Conservation (phyloP, 495 filamentous ascomycete species). For the Penicillium atrosanguineum region DNA sequence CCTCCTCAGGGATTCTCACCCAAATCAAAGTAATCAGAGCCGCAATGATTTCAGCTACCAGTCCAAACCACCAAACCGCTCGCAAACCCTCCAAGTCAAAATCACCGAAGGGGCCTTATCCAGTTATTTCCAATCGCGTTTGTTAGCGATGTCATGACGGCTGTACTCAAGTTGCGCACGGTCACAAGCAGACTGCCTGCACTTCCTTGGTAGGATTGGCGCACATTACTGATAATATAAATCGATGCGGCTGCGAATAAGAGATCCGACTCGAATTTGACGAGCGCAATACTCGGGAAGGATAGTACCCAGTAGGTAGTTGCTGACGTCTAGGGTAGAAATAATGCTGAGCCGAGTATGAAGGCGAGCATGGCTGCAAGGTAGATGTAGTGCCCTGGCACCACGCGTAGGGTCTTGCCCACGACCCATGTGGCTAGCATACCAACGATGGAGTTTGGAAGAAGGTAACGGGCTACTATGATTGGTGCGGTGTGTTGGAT, state of each 20-base stretch:
- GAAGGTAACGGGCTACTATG: slow-evolving; percentile 39
- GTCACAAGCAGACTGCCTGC: slow-evolving; percentile 36
- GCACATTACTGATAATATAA: slow-evolving; percentile 34
- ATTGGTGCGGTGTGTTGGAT: slow-evolving; percentile 39
- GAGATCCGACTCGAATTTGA: slow-evolving; percentile 34
- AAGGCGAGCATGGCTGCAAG: slow-evolving; percentile 34
- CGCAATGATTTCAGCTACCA: slow-evolving; percentile 36
- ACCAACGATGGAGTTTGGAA: slow-evolving; percentile 45
- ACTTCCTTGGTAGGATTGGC: slow-evolving; percentile 33
- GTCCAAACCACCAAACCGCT: slow-evolving; percentile 50
- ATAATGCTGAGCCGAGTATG: slow-evolving; percentile 31
- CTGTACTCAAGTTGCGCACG: slow-evolving; percentile 35
- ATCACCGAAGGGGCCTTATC: slow-evolving; percentile 30
- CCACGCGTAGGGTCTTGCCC: slow-evolving; percentile 40
- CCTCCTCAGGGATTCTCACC: slow-evolving; percentile 47
- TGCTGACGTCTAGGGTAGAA: slow-evolving; percentile 29
- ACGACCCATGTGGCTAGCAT: slow-evolving; percentile 47
- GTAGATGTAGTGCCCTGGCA: slow-evolving; percentile 51
- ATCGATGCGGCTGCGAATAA: slow-evolving; percentile 35
- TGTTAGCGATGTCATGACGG: slow-evolving; percentile 44
- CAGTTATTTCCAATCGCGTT: slow-evolving; percentile 45
- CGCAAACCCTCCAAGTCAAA: slow-evolving; percentile 42
- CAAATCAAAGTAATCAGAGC: slow-evolving; percentile 39
- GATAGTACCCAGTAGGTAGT: slow-evolving; percentile 34
- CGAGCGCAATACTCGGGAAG: slow-evolving; percentile 27